A percentile compares a stretch with the other conserved stretches of the same genome.
Conservation (phyloP, 768 basidiomycete genomes). For the Termitomyces titanicus region DNA sequence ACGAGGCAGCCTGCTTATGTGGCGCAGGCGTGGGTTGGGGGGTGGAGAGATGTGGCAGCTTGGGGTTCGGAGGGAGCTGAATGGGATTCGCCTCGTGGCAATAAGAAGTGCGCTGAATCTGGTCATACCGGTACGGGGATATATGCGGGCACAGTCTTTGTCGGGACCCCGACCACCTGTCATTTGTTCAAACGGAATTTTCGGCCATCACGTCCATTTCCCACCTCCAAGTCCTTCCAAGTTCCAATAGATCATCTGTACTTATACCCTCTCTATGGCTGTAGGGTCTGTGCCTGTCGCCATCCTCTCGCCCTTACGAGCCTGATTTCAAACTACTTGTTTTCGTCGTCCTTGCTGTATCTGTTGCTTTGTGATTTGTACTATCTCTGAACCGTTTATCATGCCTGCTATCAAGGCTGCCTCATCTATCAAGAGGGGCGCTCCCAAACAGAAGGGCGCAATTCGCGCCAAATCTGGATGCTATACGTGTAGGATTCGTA, state of each 20-base stretch:
- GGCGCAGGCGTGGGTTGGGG: slow-evolving; percentile 8
- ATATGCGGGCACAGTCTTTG: background rate
- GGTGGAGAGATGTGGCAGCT: background rate
- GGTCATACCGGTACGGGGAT: background rate
- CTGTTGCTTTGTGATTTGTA: slow-evolving; percentile 5
- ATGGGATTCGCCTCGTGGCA: slow-evolving; percentile 9
- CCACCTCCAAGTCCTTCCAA: slow-evolving; percentile 14
- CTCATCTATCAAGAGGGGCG: slow-evolving; percentile 41
- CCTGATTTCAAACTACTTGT: slow-evolving; percentile 5
- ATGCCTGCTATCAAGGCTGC: slow-evolving; percentile 43
- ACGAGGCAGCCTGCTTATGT: slow-evolving; percentile 6
- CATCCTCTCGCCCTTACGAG: slow-evolving; percentile 12
- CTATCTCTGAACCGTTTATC: slow-evolving; percentile 12
- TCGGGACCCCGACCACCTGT: slow-evolving; percentile 17
- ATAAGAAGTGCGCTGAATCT: background rate
- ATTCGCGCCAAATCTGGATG: slow-evolving; percentile 86
- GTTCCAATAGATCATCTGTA: slow-evolving; percentile 22
- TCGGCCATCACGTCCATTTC: slow-evolving; percentile 8
- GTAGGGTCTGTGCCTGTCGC: slow-evolving; percentile 11
- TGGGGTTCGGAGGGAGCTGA: slow-evolving; percentile 5
- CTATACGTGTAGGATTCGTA: slow-evolving; percentile 83
- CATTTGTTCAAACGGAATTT: slow-evolving; percentile 4
- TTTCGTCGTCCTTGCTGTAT: background rate
- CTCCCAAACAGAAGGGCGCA: slow-evolving; percentile 76
- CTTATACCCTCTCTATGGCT: slow-evolving; percentile 32